A percentile compares a stretch with the other conserved stretches of the same genome.
phyloP scores from a whole-genome alignment of 768 basidiomycete species.

The Cystobasidium tubakii region DNA sequence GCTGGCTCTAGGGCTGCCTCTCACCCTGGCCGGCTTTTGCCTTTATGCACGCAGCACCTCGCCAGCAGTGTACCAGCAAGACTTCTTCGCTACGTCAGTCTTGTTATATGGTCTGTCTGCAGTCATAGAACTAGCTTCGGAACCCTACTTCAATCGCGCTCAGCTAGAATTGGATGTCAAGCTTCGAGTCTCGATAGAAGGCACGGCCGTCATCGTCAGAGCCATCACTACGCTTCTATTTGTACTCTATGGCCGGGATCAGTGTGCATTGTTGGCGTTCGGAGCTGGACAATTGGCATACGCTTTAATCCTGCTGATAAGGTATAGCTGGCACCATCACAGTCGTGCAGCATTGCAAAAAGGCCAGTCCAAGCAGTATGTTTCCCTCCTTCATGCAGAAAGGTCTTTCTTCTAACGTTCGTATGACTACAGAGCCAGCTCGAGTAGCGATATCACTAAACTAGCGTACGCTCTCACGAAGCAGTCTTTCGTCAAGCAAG shows the following conservation, averaged over 20 bases:
- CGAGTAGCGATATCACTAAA: neutral
- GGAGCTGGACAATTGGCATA: slow-evolving; percentile 78
- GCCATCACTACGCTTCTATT: slow-evolving; percentile 65
- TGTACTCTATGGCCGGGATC: slow-evolving; percentile 53
- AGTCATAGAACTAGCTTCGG: slow-evolving; percentile 68
- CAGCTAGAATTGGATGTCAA: slow-evolving; percentile 59
- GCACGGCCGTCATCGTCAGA: slow-evolving; percentile 68
- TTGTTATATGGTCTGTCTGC: slow-evolving; percentile 68
- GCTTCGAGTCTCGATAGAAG: slow-evolving; percentile 78
- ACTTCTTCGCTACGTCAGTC: slow-evolving; percentile 61
- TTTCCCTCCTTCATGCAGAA: neutral
- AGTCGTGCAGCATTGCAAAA: neutral
- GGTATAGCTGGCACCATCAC: slow-evolving; percentile 53
- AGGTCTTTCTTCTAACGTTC: neutral
- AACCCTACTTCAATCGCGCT: slow-evolving; percentile 73
- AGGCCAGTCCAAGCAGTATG: neutral
- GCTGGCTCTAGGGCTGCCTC: slow-evolving; percentile 59
- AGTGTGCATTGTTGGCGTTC: slow-evolving; percentile 68
- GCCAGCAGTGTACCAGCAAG: slow-evolving; percentile 52
- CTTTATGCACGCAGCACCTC: slow-evolving; percentile 44
- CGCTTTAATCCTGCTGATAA: slow-evolving; percentile 56
- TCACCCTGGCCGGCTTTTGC: slow-evolving; percentile 57
- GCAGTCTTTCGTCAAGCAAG: slow-evolving; percentile 86
- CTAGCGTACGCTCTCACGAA: slow-evolving; percentile 70
- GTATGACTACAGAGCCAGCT: neutral